Base-by-base conservation (phyloP, 495 filamentous ascomycete species). In the Achaetomiella virescens region DNA sequence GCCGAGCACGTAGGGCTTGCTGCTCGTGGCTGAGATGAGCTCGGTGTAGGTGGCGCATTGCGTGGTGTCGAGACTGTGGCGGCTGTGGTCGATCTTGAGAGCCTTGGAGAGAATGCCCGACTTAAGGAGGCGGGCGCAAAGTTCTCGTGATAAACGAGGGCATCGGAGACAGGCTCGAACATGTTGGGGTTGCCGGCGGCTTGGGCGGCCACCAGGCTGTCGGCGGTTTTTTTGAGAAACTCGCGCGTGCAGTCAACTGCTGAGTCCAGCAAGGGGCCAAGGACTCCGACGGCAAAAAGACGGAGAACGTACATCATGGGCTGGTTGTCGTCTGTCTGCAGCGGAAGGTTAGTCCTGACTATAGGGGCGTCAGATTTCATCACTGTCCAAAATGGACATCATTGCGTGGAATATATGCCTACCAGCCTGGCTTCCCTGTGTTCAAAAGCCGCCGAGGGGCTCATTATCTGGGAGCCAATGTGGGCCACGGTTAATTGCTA, bases 31-130 rank as follows among this genome's bases (percentile, higher is more conserved):
- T 17, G 71, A 67, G 46, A 80, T 68, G 49, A 79, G 61, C 57
- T 81, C 78, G 38, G 71, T 77, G 72, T 74, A 81, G 48, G 76
- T 77, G 12, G 76, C 76, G 69, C 78, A 81, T 24, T 69, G 67
- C 2, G 66, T 71, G 29, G 71, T 74, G 68, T 81, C 78, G 64
- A 72, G 69, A 49, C 65, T 65, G 62, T 65, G 72, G 40, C 75
- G 72, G 65, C 67, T 73, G 68, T 78, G 76, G 67, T 72, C 72
- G 54, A 79, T 71, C 45, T 64, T 67, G 49, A 79, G 57, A 2
- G 76, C 60, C n/a, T 64, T 59, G 6, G 70, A 62, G 33, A 80
- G 59, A 41, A 79, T 71, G 24, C 72, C 69, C 3, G 63, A 65
- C 7, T 55, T 36, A 76, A 62, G 45, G 70, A 55, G 10, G 66